These are phyloP conservation scores for Tetrapisispora taiwanensis DNA, from an alignment of 805 yeast species.

Conservation along the genomic window DNA sequence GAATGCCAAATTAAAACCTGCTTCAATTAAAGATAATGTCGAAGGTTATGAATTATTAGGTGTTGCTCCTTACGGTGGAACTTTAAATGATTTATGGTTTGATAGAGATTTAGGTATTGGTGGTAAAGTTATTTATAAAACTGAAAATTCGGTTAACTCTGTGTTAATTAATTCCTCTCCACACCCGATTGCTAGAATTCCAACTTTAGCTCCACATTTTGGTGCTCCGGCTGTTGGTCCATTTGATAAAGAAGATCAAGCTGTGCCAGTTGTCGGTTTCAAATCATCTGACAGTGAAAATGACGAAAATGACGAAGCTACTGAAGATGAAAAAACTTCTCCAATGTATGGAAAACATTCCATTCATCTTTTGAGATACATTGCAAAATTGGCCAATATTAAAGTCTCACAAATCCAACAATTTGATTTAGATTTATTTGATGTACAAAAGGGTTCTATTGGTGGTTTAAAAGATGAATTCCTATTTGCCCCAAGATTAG, in stretches of 20 bases:
- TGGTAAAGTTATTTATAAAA: conserved; percentile 56
- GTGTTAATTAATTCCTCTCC: conserved; percentile 50
- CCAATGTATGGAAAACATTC: conserved; percentile 65
- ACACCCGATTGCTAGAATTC: conserved; percentile 68
- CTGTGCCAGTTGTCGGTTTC: conserved; percentile 70
- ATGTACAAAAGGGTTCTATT: conserved; percentile 65
- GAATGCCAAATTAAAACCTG: conserved; percentile 61
- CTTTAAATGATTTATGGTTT: conserved; percentile 57
- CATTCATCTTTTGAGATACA: conserved; percentile 53
- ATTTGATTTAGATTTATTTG: conserved; percentile 70
- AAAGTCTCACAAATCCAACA: conserved; percentile 53
- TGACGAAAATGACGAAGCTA: conserved; percentile 32
- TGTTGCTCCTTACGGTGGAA: conserved; percentile 77
- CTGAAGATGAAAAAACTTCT: conserved; percentile 50
- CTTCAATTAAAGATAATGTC: conserved; percentile 45
- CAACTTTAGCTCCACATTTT: conserved; percentile 81
- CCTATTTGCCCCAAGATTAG: conserved; percentile 72
- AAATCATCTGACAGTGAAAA: conserved; percentile 17
- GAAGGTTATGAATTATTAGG: conserved; percentile 75
- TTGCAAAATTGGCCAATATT: conserved; percentile 52
- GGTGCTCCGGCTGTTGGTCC: conserved; percentile 62
- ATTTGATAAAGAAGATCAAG: conserved; percentile 65
- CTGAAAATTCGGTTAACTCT: conserved; percentile 31
- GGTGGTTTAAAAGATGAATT: conserved; percentile 76
- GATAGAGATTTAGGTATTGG: conserved; percentile 83